A percentile compares a stretch with the other conserved stretches of the same genome.
Evolutionary conservation across 768 basidiomycete genomes (phyloP).

Genomic region (Arthromyces matolae): DNA sequence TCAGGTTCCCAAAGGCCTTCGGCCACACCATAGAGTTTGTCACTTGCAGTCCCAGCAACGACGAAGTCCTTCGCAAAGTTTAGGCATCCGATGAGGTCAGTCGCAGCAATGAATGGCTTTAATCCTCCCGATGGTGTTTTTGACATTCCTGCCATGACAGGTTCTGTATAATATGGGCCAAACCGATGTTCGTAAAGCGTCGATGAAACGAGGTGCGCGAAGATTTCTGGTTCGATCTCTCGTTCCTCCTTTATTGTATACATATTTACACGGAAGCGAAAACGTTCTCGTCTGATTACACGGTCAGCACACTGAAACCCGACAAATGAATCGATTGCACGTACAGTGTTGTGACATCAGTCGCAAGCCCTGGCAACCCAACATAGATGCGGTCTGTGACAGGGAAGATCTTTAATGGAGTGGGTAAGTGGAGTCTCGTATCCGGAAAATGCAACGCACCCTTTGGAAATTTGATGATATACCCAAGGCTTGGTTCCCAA

Average conservation of each 20-base stretch:
- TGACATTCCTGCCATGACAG: conserved; percentile 90
- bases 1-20: conserved; percentile 99
- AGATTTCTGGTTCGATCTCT: conserved; percentile 93
- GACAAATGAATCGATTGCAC: conserved; percentile 1
- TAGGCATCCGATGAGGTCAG: conserved; percentile 90
- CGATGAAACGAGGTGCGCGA: conserved; percentile 91
- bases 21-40: conserved; percentile 94
- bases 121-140: conserved; percentile 65
- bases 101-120: conserved; percentile 92
- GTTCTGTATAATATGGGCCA: conserved; percentile 94
- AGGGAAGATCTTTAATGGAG: conserved; percentile 92
- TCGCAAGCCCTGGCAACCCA: conserved; percentile 89
- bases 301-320: conserved; percentile 7
- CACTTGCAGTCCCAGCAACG: conserved; percentile 88
- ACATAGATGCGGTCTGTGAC: conserved; percentile 89
- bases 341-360: conserved; percentile 90
- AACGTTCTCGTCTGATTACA: conserved; percentile 71
- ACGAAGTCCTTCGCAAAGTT: conserved; percentile 97
- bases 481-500: conserved; percentile 84
- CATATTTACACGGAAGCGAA: conserved; percentile 96
- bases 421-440: too few species aligned
- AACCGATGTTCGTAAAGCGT: conserved; percentile 96
- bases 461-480: conserved; percentile 93
- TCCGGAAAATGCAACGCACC: conserved; percentile 50
- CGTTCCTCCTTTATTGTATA: conserved; percentile 99